Evolutionary conservation across 768 basidiomycete species (phyloP).

Genomic region (Phaffia tasmanica): DNA sequence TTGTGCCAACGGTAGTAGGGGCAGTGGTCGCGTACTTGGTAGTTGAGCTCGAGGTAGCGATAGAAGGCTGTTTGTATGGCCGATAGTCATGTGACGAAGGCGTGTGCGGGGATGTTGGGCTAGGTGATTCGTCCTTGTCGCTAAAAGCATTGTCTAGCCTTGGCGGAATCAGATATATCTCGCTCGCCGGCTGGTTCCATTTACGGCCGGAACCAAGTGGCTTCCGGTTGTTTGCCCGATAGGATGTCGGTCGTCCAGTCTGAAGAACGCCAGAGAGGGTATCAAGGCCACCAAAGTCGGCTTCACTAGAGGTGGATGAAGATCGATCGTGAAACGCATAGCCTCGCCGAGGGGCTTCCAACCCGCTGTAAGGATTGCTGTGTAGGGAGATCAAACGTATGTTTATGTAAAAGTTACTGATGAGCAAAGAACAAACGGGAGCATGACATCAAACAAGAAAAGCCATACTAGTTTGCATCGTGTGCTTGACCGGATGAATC

Average conservation of each 20-base stretch:
- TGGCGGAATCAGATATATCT: slow-evolving; percentile 8
- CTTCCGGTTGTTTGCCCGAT: background rate
- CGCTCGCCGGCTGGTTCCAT: slow-evolving; percentile 13
- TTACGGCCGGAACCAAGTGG: background rate
- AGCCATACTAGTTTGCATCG: background rate
- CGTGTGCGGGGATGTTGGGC: background rate
- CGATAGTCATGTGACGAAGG: background rate
- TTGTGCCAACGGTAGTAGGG: slow-evolving; percentile 11
- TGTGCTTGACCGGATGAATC: slow-evolving; percentile 8
- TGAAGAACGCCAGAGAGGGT: background rate
- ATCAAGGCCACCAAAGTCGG: slow-evolving; percentile 9
- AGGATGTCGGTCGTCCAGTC: slow-evolving; percentile 13
- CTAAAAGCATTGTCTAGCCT: too few species aligned
- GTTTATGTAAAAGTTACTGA: background rate
- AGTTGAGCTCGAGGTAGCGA: slow-evolving; percentile 7
- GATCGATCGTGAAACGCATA: background rate
- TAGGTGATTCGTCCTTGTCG: too few species aligned
- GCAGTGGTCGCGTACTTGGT: slow-evolving; percentile 4
- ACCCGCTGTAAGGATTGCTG: slow-evolving; percentile 6
- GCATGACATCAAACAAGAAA: background rate
- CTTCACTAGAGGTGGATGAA: slow-evolving; percentile 9
- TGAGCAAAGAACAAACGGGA: background rate
- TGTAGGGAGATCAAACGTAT: too few species aligned
- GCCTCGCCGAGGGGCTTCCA: background rate
- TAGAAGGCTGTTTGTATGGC: background rate